Evolutionary conservation across 192 early-diverging fungal species (phyloP).

Genomic region (Mortierella alpina): DNA sequence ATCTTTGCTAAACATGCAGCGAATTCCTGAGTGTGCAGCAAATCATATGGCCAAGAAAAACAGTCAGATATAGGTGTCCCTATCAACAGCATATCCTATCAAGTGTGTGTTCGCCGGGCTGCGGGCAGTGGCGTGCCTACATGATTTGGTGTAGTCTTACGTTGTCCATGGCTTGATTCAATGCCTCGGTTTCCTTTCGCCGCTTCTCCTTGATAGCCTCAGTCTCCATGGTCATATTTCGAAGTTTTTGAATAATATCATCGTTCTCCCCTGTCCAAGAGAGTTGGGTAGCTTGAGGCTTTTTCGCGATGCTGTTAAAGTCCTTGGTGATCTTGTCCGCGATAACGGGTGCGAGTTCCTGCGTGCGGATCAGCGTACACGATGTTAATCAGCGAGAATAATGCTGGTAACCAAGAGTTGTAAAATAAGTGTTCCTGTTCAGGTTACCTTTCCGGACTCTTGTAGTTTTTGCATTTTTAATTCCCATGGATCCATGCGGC

Average conservation of each 20-base stretch:
- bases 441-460: conserved; percentile 35
- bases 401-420: background rate
- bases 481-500: conserved; percentile 45
- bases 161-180: conserved; percentile 23
- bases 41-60: background rate
- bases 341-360: conserved; percentile 11
- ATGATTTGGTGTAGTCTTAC: background rate
- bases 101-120: background rate
- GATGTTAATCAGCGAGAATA: background rate
- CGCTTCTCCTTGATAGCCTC: conserved; percentile 35
- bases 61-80: too few species aligned
- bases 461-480: conserved; percentile 26
- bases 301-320: conserved; percentile 6
- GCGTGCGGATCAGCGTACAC: background rate
- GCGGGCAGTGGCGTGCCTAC: background rate
- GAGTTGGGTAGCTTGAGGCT: background rate
- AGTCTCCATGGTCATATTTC: conserved; percentile 16
- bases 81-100: too few species aligned
- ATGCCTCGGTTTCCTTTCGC: conserved; percentile 21
- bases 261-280: conserved; percentile 1
- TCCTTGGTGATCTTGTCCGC: conserved; percentile 23
- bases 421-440: background rate
- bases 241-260: conserved; percentile 23
- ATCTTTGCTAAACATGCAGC: conserved; percentile 17
- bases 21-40: conserved; percentile 13